Evolutionary conservation across 306 rosid genomes (phyloP).

Genomic region (Lupinus albus): DNA sequence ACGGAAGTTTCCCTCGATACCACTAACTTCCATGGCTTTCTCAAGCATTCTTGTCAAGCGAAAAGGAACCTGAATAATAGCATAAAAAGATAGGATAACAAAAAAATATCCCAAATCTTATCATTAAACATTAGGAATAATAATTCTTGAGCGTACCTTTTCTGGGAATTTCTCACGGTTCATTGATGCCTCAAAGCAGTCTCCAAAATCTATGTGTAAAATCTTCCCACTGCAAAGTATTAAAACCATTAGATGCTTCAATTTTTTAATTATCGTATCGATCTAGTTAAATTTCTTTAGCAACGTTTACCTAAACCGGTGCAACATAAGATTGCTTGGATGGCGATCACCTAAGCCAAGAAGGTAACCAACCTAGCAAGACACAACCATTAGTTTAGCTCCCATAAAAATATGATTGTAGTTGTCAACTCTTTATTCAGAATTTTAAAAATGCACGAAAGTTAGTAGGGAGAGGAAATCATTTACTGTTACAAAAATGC

Average conservation of each 20-base stretch:
- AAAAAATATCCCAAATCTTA: slow-evolving; percentile 23
- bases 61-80: slow-evolving; percentile 75
- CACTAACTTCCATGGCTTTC: slow-evolving; percentile 99
- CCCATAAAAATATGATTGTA: slow-evolving; percentile 1
- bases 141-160: slow-evolving; percentile 56
- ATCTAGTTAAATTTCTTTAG: slow-evolving; percentile 34
- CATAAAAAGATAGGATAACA: slow-evolving; percentile 38
- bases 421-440: neutral
- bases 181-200: slow-evolving; percentile 98
- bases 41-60: slow-evolving; percentile 99
- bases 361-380: slow-evolving; percentile 90
- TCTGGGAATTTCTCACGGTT: slow-evolving; percentile 98
- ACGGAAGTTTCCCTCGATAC: slow-evolving; percentile 97
- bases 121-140: slow-evolving; percentile 13
- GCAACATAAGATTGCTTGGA: slow-evolving; percentile 97
- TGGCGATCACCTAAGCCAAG: slow-evolving; percentile 99
- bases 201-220: slow-evolving; percentile 97
- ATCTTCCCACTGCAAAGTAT: slow-evolving; percentile 82
- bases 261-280: slow-evolving; percentile 17
- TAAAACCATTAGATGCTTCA: slow-evolving; percentile 35
- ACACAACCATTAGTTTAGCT: slow-evolving; percentile 20
- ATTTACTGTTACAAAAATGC: neutral
- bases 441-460: too few species aligned
- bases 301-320: slow-evolving; percentile 70
- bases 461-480: neutral